Evolutionary conservation across 768 basidiomycete genomes (phyloP), one percentile per base, ranked within the genome.

Genomic region (Lentinula boryana): DNA sequence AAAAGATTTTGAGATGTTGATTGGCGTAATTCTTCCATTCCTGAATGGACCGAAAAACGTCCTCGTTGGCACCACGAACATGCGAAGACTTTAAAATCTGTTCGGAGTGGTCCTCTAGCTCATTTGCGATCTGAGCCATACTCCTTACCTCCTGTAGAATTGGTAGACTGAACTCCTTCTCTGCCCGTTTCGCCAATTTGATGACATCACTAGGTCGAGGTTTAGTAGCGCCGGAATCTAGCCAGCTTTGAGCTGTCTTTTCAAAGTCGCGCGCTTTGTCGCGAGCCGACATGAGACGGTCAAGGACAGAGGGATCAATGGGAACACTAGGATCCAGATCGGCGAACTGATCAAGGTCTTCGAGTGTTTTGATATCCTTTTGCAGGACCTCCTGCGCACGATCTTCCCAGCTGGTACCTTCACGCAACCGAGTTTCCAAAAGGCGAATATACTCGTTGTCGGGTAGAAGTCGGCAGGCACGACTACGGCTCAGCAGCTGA

Each of bases 321-420:
- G 92, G 91, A 53, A 91, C 81, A 38, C 77, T 80, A 15, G 82
- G 66, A 58, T 89, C 86, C 68, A 84, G 79, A 59, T 84, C 78
- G 21, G 84, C 81, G 65, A 93, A 86, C 52, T 86, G 82, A 31
- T 93, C 86, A 31, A 96, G 78, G 61, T 92, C 89, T 38, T 84
- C 83, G 52, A 95, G 81, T 5, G 87, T 87, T 68, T 91, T 90
- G 69, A 83, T 75, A 5, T 86, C 84, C 66, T 89, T 84, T 21
- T 81, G 81, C 43, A 95, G 77, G 53, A 91, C 72, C 27, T 74
- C 78, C 57, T 83, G 82, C 1, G 89, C 91, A 49, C 81, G 80
- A 60, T 83, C 78, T 64, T 91, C 88, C 95, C 95, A 98, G 23
- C 81, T 82, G 54, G 83, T 77, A 1, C 94, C 95, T 33, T 83